Evolutionary conservation across 208 protist genomes (phyloP).

Genomic region (Trypanosoma theileri): DNA sequence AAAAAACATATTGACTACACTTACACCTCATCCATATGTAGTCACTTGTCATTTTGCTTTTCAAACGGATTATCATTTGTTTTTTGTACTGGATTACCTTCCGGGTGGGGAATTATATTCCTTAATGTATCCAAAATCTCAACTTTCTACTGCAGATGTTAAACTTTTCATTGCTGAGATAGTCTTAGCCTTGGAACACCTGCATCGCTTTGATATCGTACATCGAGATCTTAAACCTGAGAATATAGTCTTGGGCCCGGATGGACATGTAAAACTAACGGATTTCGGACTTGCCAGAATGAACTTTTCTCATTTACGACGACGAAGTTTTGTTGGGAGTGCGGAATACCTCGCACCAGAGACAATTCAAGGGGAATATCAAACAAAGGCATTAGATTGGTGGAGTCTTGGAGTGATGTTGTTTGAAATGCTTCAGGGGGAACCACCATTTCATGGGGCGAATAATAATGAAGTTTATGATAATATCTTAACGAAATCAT

Average conservation of each 20-base stretch:
- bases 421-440: constrained; percentile 93
- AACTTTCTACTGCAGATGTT: constrained; percentile 45
- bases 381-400: constrained; percentile 96
- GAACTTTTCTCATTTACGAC: constrained; percentile 58
- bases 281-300: constrained; percentile 90
- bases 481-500: constrained; percentile 58
- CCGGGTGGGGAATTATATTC: constrained; percentile 94
- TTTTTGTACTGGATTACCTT: constrained; percentile 92
- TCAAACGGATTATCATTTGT: constrained; percentile 84
- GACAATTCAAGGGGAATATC: constrained; percentile 79
- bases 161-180: constrained; percentile 91
- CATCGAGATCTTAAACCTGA: constrained; percentile 91
- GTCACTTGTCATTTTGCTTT: constrained; percentile 87
- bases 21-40: constrained; percentile 90
- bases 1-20: constrained; percentile 61
- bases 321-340: constrained; percentile 89
- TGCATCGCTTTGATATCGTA: constrained; percentile 85
- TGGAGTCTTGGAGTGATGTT: constrained; percentile 95
- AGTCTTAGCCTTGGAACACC: constrained; percentile 83
- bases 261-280: constrained; percentile 83
- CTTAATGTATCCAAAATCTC: constrained; percentile 78
- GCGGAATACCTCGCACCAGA: constrained; percentile 92
- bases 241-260: constrained; percentile 81
- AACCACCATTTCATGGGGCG: constrained; percentile 90
- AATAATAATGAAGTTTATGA: constrained; percentile 84